These are phyloP conservation scores for Orbilia ellipsospora DNA, from an alignment of 2,329 filamentous ascomycete species.

Conservation along the genomic window DNA sequence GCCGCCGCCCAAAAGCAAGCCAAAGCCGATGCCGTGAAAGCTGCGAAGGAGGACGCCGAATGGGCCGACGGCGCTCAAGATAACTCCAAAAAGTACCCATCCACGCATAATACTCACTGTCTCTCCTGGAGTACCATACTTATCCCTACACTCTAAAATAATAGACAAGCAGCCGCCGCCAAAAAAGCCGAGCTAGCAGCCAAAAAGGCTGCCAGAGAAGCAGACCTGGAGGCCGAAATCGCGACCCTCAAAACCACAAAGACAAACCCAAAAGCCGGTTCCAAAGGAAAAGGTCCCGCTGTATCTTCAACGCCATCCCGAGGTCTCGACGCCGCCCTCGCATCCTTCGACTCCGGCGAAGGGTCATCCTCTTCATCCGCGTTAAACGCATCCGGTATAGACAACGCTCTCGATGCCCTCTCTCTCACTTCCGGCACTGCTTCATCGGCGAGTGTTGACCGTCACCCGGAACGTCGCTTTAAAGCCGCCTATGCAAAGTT, in stretches of 20 bases:
- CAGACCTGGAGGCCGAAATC: constrained; percentile 84
- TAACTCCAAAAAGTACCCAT: constrained; percentile 81
- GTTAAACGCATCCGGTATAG: constrained; percentile 87
- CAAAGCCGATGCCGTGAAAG: constrained; percentile 62
- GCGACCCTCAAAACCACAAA: constrained; percentile 76
- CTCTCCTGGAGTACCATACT: neutral
- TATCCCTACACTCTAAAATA: neutral
- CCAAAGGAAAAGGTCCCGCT: constrained; percentile 75
- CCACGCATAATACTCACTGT: neutral
- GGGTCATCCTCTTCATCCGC: constrained; percentile 17
- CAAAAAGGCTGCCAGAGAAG: constrained; percentile 93
- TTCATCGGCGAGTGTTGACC: constrained; percentile 78
- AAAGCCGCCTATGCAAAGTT: constrained; percentile 86
- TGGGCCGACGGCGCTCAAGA: constrained; percentile 90
- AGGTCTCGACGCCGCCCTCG: constrained; percentile 64
- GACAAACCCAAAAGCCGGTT: constrained; percentile 71
- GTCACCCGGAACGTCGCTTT: constrained; percentile 86
- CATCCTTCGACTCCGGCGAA: constrained; percentile 65
- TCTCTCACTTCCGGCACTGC: constrained; percentile 71
- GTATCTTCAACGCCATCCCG: constrained; percentile 70
- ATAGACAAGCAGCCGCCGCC: constrained; percentile 80
- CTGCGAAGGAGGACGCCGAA: constrained; percentile 75
- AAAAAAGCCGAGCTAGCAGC: constrained; percentile 84
- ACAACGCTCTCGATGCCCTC: constrained; percentile 90
- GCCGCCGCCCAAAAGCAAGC: constrained; percentile 71